Evolutionary conservation across 352 stramenopile species (phyloP).

Genomic region (Globisporangium canariense): DNA sequence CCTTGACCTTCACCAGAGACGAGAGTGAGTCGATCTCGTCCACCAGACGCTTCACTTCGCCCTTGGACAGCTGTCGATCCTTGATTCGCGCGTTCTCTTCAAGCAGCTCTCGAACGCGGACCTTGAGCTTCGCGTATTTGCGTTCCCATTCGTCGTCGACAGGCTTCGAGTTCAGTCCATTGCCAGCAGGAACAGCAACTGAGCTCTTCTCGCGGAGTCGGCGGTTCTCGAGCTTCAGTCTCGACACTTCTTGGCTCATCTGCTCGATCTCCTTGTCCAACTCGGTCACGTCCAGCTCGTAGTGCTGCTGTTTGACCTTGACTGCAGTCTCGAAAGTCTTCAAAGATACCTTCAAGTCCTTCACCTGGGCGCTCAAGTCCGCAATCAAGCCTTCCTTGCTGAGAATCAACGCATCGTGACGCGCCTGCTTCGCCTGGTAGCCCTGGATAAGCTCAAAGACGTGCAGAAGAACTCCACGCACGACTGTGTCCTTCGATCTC

Average conservation of each 20-base stretch:
- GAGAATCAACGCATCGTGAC: slow-evolving; percentile 36
- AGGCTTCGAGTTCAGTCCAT: slow-evolving; percentile 10
- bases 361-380: slow-evolving; percentile 32
- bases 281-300: slow-evolving; percentile 11
- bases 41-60: slow-evolving; percentile 41
- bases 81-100: slow-evolving; percentile 54
- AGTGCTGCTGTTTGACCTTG: slow-evolving; percentile 14
- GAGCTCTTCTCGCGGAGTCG: slow-evolving; percentile 25
- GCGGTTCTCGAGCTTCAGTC: slow-evolving; percentile 53
- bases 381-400: slow-evolving; percentile 46
- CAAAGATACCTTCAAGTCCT: slow-evolving; percentile 13
- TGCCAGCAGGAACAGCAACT: neutral
- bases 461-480: slow-evolving; percentile 28
- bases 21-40: slow-evolving; percentile 53
- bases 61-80: slow-evolving; percentile 34
- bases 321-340: slow-evolving; percentile 13
- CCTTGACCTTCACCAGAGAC: slow-evolving; percentile 44
- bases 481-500: slow-evolving; percentile 18
- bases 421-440: slow-evolving; percentile 42
- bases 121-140: slow-evolving; percentile 43
- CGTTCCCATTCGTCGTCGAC: slow-evolving; percentile 30
- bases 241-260: slow-evolving; percentile 38
- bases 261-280: slow-evolving; percentile 30
- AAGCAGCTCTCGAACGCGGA: slow-evolving; percentile 42
- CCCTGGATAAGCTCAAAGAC: slow-evolving; percentile 35